Evolutionary conservation across 495 filamentous ascomycete species (phyloP), one percentile per base, ranked within the genome.

Genomic region (Mytilinidion resinicola): DNA sequence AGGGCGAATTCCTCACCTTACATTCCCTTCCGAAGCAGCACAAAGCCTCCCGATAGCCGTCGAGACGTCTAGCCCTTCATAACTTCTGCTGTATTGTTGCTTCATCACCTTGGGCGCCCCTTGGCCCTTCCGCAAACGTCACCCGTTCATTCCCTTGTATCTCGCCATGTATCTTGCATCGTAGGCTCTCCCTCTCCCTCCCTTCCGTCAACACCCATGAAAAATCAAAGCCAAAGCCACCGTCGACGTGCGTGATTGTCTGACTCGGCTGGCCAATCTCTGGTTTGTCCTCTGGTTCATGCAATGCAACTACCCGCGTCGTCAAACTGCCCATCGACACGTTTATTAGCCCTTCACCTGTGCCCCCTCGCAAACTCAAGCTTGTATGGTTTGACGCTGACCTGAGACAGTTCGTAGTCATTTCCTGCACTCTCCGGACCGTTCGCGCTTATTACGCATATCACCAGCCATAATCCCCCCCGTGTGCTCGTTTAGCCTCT

Each of bases 351-450:
- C 21, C 17, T 33, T 65, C 55, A 42, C 55, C 63, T 66, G 63
- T 66, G 59, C 60, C 55, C 58, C 49, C 39, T 42, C 39, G 39
- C 59, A 66, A 64, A 66, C 56, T 55, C 50, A 39, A 15, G 46
- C 59, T 66, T 65, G 62, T 59, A 61, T 59, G 58, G 63, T 62
- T 62, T 62, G 59, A 59, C 21, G 52, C 63, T 66, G 41, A 66
- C 59, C 50, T 59, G 57, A 57, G 48, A 33, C 62, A 64, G 62
- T 53, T 53, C 50, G 21, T 48, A 52, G 50, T 39, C 49, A 53
- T 47, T 15, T 48, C 11, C 49, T 17, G 19, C 14, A 25, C 52
- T 47, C 51, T 15, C 59, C 19, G 38, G 43, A 56, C 37, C 46
- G 59, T 60, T 66, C 59, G 63, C 59, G 53, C 30, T 20, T 47